Percentiles rank a stretch among this genome's conserved stretches.
Conservation (phyloP, 1,139 yeast genomes). For the Yamadazyma diospyri region DNA sequence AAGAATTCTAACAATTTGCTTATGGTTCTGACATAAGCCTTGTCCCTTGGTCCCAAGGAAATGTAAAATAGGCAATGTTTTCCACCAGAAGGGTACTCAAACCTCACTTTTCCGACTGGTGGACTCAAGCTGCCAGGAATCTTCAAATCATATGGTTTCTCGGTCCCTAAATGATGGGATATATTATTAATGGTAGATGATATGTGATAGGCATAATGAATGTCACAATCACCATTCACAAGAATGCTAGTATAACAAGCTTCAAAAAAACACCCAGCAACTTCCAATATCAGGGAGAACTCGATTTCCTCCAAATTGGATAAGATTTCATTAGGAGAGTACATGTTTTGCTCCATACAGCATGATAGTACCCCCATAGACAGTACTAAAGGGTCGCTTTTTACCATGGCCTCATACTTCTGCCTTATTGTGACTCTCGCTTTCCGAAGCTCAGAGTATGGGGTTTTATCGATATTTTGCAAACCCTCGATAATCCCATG, state of each 20-base stretch:
- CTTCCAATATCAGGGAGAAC: conserved; percentile 18
- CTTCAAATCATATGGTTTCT: neutral
- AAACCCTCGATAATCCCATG: conserved; percentile 17
- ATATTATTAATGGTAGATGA: conserved; percentile 14
- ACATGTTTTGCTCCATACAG: conserved; percentile 51
- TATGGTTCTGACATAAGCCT: conserved; percentile 28
- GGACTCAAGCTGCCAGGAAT: conserved; percentile 13
- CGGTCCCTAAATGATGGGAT: conserved; percentile 14
- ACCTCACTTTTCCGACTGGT: conserved; percentile 8
- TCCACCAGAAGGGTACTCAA: conserved; percentile 3
- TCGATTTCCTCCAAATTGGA: conserved; percentile 29
- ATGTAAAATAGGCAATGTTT: conserved; percentile 31
- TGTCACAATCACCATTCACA: conserved; percentile 46
- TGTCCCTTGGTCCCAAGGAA: conserved; percentile 50
- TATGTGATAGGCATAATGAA: conserved; percentile 11
- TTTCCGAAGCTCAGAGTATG: conserved; percentile 35
- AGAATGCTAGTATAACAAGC: conserved; percentile 37
- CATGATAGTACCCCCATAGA: conserved; percentile 46
- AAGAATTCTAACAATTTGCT: conserved; percentile 44
- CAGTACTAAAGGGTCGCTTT: conserved; percentile 37
- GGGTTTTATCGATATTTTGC: conserved; percentile 12
- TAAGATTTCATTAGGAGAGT: conserved; percentile 48
- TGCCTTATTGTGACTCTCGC: conserved; percentile 42
- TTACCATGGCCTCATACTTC: conserved; percentile 37
- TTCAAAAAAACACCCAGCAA: conserved; percentile 17